These are phyloP conservation scores for Pistacia vera DNA, from an alignment of 345 rosid species.

Conservation along the genomic window DNA sequence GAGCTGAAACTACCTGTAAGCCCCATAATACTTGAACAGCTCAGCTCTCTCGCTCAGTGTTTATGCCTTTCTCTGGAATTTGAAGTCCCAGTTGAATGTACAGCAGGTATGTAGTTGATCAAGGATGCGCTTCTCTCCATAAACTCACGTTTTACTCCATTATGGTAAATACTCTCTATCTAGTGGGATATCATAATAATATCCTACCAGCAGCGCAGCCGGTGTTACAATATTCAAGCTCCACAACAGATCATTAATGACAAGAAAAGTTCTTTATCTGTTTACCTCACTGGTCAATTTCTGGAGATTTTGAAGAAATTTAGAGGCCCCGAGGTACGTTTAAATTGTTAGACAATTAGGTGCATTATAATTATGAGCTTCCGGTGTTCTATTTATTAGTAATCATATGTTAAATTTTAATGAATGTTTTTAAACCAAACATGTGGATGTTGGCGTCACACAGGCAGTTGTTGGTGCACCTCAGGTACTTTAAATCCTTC, in stretches of 20 bases:
- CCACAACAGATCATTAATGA: slow-evolving; percentile 31
- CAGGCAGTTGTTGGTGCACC: slow-evolving; percentile 23
- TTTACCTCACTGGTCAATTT: slow-evolving; percentile 28
- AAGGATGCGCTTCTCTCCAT: slow-evolving; percentile 35
- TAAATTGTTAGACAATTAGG: too few species aligned
- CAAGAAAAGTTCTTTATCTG: slow-evolving; percentile 35
- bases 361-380: not conserved
- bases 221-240: slow-evolving; percentile 42
- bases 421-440: too few species aligned
- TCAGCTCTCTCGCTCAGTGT: slow-evolving; percentile 30
- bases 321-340: slow-evolving; percentile 39
- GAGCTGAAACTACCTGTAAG: slow-evolving; percentile 36
- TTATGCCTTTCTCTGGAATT: slow-evolving; percentile 33
- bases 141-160: slow-evolving; percentile 49
- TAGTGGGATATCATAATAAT: not conserved
- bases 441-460: too few species aligned
- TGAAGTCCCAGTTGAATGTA: slow-evolving; percentile 33
- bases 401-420: too few species aligned
- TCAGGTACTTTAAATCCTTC: slow-evolving; percentile 18
- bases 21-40: slow-evolving; percentile 40
- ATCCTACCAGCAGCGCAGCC: slow-evolving; percentile 40
- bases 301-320: slow-evolving; percentile 30
- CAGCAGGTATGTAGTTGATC: slow-evolving; percentile 2
- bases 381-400: too few species aligned
- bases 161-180: too few species aligned